phyloP scores from a whole-genome alignment of 345 rosid species.

The Salix viminalis region DNA sequence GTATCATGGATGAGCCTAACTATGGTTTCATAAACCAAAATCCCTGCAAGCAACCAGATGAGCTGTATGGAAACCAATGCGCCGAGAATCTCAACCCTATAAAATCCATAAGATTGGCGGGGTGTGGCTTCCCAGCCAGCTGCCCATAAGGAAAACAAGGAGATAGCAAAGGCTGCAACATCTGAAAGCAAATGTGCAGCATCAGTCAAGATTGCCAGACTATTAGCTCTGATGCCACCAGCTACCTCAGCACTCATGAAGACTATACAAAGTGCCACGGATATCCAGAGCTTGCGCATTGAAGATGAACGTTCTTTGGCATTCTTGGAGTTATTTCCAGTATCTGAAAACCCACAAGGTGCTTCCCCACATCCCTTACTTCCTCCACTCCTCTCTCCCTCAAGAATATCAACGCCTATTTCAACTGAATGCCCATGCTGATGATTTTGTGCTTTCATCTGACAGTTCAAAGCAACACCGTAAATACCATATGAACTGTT shows the following conservation, averaged over 20 bases:
- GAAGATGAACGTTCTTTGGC: constrained; percentile 25
- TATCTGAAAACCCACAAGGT: constrained; percentile 25
- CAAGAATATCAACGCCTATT: constrained; percentile 14
- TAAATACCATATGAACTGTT: not conserved
- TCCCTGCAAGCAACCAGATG: constrained; percentile 31
- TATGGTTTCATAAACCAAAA: constrained; percentile 27
- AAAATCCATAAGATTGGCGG: constrained; percentile 23
- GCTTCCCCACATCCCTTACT: constrained; percentile 24
- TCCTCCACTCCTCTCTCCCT: not conserved
- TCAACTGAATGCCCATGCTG: constrained; percentile 1
- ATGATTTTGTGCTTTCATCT: constrained; percentile 21
- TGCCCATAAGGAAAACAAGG: constrained; percentile 31
- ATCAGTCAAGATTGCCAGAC: constrained; percentile 23
- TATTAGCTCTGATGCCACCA: constrained; percentile 24
- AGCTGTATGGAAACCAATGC: constrained; percentile 25
- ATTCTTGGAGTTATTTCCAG: constrained; percentile 14
- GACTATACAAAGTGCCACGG: constrained; percentile 7
- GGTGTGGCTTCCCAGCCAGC: constrained; percentile 33
- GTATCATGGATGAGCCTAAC: constrained; percentile 19
- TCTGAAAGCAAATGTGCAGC: constrained; percentile 30
- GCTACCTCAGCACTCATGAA: constrained; percentile 23
- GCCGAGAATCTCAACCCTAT: constrained; percentile 26
- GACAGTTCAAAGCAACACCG: constrained; percentile 5
- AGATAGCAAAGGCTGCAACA: constrained; percentile 32
- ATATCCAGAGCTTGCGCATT: constrained; percentile 23